A percentile compares a stretch with the other conserved stretches of the same genome.
These are phyloP conservation scores for Saccharomyces hybrid DNA, from an alignment of 1,139 yeast genomes.

Conservation along the genomic window DNA sequence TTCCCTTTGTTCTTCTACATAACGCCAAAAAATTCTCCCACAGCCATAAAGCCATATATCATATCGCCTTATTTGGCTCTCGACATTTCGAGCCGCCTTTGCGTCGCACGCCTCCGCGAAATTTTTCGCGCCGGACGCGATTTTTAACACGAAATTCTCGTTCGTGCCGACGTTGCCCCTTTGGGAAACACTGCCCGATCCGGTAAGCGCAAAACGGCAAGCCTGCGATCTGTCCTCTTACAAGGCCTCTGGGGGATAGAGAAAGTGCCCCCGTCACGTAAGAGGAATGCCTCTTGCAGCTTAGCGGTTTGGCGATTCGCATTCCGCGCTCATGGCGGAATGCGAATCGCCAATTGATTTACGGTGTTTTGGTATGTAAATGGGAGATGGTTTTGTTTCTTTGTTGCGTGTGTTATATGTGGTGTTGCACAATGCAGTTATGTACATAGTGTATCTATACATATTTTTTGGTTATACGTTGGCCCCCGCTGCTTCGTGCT, in stretches of 20 bases:
- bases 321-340: background rate
- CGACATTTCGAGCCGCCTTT: background rate
- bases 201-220: background rate
- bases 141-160: background rate
- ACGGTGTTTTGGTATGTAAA: conserved; percentile 2
- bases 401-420: background rate
- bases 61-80: background rate
- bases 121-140: background rate
- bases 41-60: background rate
- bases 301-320: background rate
- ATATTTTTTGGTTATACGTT: background rate
- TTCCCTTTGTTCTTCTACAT: background rate
- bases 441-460: conserved; percentile 7
- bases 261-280: background rate
- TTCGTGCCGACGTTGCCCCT: background rate
- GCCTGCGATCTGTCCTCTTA: background rate
- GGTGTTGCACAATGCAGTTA: conserved; percentile 1
- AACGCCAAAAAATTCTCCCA: background rate
- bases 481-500: conserved; percentile 24
- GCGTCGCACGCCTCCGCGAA: conserved; percentile 1
- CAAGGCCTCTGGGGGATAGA: background rate
- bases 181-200: background rate
- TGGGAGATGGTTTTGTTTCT: background rate
- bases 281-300: background rate
- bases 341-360: background rate